Conservation (phyloP, 257 asterid genomes). For the Oldenlandia corymbosa region DNA sequence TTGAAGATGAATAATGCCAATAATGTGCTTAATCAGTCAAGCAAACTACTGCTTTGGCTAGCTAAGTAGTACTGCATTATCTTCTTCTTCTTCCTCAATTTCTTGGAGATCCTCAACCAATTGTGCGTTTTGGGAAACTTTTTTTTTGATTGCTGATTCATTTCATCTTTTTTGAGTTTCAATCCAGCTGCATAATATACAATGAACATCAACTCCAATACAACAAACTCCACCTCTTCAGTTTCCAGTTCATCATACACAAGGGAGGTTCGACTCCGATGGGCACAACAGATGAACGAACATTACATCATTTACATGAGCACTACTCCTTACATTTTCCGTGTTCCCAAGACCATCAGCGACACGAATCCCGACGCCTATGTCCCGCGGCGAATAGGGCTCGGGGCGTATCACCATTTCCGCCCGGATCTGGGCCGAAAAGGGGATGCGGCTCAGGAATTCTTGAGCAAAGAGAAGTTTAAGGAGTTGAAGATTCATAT, state of each 20-base stretch:
- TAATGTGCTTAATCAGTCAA: too few relatives aligned
- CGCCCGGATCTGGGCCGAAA: constrained; percentile 10
- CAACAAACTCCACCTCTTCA: not conserved
- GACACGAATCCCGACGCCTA: constrained; percentile 34
- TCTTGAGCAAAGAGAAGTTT: not conserved
- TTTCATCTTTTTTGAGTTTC: too few relatives aligned
- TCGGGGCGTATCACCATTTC: constrained; percentile 42
- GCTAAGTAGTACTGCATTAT: too few relatives aligned
- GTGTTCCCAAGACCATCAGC: constrained; percentile 13
- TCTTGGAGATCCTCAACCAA: too few relatives aligned
- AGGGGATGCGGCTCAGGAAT: constrained; percentile 20
- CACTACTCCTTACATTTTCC: constrained; percentile 12
- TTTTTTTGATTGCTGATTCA: too few relatives aligned
- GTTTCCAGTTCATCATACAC: not conserved
- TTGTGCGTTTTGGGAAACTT: too few relatives aligned
- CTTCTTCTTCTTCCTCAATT: too few relatives aligned
- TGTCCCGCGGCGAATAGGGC: constrained; percentile 25
- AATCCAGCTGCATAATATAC: too few relatives aligned
- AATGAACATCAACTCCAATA: too few relatives aligned
- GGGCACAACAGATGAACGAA: not conserved
- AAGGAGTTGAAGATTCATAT: not conserved
- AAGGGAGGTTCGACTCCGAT: not conserved
- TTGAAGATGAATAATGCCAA: too few relatives aligned
- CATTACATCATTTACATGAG: not conserved
- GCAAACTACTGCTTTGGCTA: too few relatives aligned